Evolutionary conservation across 1,139 yeast species (phyloP).

Genomic region (Geotrichum candidum): DNA sequence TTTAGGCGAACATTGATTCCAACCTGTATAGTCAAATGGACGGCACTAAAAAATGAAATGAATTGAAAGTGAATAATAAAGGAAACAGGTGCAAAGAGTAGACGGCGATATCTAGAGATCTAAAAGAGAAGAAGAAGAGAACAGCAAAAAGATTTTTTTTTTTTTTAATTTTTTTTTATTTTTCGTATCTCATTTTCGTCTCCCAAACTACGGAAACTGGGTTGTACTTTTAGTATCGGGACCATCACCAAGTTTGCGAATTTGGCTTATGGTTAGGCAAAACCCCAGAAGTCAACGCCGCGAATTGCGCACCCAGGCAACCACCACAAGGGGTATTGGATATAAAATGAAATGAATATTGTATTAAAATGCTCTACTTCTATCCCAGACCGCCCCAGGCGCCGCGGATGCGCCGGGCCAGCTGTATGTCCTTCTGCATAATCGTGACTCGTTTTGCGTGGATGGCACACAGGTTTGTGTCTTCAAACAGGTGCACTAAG

Average conservation of each 20-base stretch:
- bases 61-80: neutral
- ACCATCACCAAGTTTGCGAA: neutral
- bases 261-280: too few relatives aligned
- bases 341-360: neutral
- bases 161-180: too few relatives aligned
- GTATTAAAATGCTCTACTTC: neutral
- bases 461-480: conserved; percentile 82
- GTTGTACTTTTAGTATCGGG: neutral
- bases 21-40: neutral
- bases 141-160: neutral
- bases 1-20: conserved; percentile 13
- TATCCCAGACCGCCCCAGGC: conserved; percentile 13
- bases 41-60: neutral
- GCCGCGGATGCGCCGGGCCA: conserved; percentile 89
- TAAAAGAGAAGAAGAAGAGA: neutral
- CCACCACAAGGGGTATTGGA: too few relatives aligned
- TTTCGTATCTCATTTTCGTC: neutral
- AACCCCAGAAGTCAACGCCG: too few relatives aligned
- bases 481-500: conserved; percentile 77
- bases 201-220: neutral
- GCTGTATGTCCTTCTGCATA: conserved; percentile 87
- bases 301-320: too few relatives aligned
- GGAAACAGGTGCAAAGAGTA: neutral
- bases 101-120: neutral
- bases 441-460: conserved; percentile 93